Evolutionary conservation across 106 monocot species (phyloP).

Genomic region (Allium sativum): DNA sequence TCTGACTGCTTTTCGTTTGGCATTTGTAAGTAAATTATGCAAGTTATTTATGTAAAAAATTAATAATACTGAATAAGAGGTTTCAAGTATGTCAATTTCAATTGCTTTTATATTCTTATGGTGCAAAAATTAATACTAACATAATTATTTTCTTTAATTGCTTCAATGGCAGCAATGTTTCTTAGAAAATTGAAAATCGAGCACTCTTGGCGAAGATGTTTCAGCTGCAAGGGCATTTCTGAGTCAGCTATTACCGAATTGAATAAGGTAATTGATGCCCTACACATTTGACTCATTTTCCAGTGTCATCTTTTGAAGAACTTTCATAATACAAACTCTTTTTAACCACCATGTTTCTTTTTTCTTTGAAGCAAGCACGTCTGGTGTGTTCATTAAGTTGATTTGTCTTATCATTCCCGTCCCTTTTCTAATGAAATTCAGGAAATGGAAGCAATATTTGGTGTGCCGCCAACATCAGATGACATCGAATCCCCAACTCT

Average conservation of each 20-base stretch:
- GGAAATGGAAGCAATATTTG: slow-evolving; percentile 85
- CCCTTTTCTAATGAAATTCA: slow-evolving; percentile 9
- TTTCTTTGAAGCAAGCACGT: background rate
- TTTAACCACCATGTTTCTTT: background rate
- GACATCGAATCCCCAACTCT: slow-evolving; percentile 14
- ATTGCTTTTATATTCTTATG: background rate
- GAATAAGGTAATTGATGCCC: slow-evolving; percentile 21
- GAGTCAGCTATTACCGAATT: slow-evolving; percentile 22
- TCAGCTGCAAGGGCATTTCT: slow-evolving; percentile 9
- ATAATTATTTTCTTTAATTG: background rate
- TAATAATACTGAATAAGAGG: no score
- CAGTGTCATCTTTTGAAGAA: background rate
- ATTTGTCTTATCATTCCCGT: background rate
- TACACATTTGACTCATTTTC: background rate
- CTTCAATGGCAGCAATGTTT: slow-evolving; percentile 1
- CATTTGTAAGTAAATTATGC: no score
- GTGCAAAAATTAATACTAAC: background rate
- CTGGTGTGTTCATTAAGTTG: background rate
- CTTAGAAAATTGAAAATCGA: slow-evolving; percentile 2
- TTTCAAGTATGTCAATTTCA: no score
- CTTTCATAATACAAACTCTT: background rate
- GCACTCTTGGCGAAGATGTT: slow-evolving; percentile 1
- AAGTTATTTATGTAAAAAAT: no score
- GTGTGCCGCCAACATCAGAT: slow-evolving; percentile 35
- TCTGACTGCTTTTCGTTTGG: no score